phyloP scores from a whole-genome alignment of 2,329 filamentous ascomycete genomes.

The Aspergillus amoenus region DNA sequence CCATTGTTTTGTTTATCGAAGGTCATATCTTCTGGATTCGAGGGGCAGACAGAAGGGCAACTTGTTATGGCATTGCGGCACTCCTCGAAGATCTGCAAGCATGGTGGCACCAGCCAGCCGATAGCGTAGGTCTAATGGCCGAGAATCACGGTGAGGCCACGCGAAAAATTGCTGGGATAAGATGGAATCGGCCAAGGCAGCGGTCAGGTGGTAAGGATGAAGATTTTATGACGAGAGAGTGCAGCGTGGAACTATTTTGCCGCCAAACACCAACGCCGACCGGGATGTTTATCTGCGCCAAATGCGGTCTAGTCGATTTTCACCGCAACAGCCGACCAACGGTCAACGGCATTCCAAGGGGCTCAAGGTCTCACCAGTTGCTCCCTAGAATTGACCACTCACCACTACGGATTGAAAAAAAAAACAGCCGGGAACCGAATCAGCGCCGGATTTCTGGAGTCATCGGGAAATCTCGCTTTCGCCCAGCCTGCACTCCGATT shows the following conservation, averaged over 20 bases:
- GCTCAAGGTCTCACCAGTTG: background rate
- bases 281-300: slow-evolving; percentile 21
- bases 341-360: background rate
- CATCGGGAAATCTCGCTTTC: background rate
- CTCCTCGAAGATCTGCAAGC: slow-evolving; percentile 27
- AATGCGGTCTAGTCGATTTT: slow-evolving; percentile 26
- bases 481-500: background rate
- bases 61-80: slow-evolving; percentile 50
- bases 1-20: slow-evolving; percentile 54
- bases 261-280: slow-evolving; percentile 7
- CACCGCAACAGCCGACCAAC: slow-evolving; percentile 11
- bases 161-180: background rate
- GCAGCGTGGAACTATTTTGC: slow-evolving; percentile 14
- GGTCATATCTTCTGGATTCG: slow-evolving; percentile 45
- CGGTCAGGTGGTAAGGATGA: slow-evolving; percentile 4
- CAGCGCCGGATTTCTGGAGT: background rate
- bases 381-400: background rate
- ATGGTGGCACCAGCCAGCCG: slow-evolving; percentile 34
- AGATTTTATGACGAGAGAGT: slow-evolving; percentile 5
- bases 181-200: background rate
- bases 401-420: background rate
- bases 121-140: slow-evolving; percentile 17
- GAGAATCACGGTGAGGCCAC: slow-evolving; percentile 12
- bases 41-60: slow-evolving; percentile 31
- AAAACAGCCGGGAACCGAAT: background rate